Base-by-base conservation (phyloP, 1,284 basidiomycete species). In the Heterobasidion annosum region DNA sequence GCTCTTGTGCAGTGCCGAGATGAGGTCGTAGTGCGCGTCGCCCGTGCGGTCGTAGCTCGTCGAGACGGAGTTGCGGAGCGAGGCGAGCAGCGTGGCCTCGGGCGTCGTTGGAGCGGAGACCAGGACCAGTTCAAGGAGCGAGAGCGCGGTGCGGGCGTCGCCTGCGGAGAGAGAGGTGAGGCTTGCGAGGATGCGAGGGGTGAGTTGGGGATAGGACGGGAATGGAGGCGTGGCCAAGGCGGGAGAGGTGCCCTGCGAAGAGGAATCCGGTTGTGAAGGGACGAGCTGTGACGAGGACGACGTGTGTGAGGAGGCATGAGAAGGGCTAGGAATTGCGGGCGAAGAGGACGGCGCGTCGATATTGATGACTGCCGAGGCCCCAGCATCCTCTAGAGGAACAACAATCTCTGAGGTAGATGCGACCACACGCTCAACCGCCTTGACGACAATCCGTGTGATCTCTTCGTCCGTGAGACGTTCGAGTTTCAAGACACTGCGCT, bases 1-100 rank as follows among this genome's bases (percentile, higher is more conserved):
- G 57, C 82, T 83, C 68, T 96, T 96, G 70, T 96, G 93, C 60
- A 93, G 69, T 6, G 92, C 92, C 34, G 83, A 88, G 60, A 96
- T 95, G 76, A 92, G 85, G 66, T 95, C 90, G 67, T 93, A 95
- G 58, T 80, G 79, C 61, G 79, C 77, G 58, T 92, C 91, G 1
- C 88, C 87, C 2, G 78, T 81, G 48, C 89, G 77, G 64, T 92
- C 88, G 63, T 91, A 92, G 12, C 78, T 76, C 8, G 76, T 76
- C 5, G 78, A 76, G 2, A 83, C 79, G 32, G 80, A 82, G 50
- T 70, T 72, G 54, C 78, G 77, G 48, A 87, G 67, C 33, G 73
- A 70, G 15, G 65, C 58, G 37, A 85, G 67, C 12, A 86, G 64
- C n/a, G 65, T 64, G n/a, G 66, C 63, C 60, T 82, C 77, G 12